These are phyloP conservation scores for Lasiosphaeria miniovina DNA, from an alignment of 495 filamentous ascomycete genomes.

Conservation along the genomic window DNA sequence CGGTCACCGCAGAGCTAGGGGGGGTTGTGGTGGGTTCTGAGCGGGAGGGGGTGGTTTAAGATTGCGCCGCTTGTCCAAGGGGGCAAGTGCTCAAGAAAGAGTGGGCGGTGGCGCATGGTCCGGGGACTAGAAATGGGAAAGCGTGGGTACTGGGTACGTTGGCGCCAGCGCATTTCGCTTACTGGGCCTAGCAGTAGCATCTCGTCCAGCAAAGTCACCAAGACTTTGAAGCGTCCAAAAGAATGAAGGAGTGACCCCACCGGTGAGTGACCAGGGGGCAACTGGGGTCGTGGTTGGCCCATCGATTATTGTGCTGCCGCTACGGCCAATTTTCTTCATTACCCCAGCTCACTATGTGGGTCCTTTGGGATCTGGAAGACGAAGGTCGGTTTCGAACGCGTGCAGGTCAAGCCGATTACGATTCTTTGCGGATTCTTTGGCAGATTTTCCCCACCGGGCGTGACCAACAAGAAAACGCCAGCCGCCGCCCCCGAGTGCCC, in stretches of 20 bases:
- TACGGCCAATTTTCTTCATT: constrained; percentile 18
- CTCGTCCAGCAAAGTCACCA: background rate
- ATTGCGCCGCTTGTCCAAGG: constrained; percentile 20
- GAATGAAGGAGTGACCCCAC: constrained; percentile 17
- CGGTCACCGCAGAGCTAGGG: constrained; percentile 9
- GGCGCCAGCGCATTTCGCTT: background rate
- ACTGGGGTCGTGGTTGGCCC: constrained; percentile 10
- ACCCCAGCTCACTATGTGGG: constrained; percentile 1
- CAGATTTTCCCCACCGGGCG: background rate
- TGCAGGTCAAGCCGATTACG: background rate
- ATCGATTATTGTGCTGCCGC: constrained; percentile 11
- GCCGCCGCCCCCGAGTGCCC: background rate
- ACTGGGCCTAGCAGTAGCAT: background rate
- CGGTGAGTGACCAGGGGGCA: constrained; percentile 2
- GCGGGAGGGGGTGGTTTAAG: constrained; percentile 10
- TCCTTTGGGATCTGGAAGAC: background rate
- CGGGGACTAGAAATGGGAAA: constrained; percentile 21
- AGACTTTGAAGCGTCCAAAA: background rate
- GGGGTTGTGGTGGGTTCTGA: background rate
- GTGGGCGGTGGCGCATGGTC: constrained; percentile 27
- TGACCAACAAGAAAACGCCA: background rate
- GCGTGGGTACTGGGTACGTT: constrained; percentile 17
- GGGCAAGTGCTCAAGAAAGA: constrained; percentile 22
- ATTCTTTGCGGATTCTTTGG: background rate
- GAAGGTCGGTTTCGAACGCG: background rate